Conservation (phyloP, 202 grass and related monocot genomes). For the Digitaria exilis region DNA sequence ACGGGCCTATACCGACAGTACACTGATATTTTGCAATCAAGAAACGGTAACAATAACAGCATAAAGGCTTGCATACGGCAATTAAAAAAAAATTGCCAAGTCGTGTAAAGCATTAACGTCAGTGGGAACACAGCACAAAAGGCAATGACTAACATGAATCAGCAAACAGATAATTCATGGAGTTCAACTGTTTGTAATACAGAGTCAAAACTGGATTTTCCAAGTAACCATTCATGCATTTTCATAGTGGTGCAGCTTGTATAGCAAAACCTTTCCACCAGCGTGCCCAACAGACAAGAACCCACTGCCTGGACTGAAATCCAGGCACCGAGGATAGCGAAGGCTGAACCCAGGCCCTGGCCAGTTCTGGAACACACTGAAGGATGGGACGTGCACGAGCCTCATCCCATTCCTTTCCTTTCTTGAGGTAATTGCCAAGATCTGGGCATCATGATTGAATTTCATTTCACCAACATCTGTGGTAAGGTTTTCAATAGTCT, state of each 20-base stretch:
- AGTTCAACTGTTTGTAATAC: neutral
- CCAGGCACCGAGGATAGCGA: conserved; percentile 60
- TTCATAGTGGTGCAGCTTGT: conserved; percentile 86
- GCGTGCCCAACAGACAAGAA: conserved; percentile 75
- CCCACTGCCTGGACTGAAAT: conserved; percentile 80
- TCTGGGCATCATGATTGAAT: conserved; percentile 74
- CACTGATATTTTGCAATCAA: too few relatives aligned
- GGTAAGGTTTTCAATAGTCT: conserved; percentile 67
- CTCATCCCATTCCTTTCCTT: conserved; percentile 70
- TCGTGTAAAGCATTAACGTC: neutral
- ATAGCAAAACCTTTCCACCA: conserved; percentile 66
- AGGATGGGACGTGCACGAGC: conserved; percentile 70
- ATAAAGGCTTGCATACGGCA: conserved; percentile 7
- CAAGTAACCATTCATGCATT: conserved; percentile 42
- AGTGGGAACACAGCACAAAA: neutral
- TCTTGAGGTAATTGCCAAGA: conserved; percentile 72
- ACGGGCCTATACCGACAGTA: too few relatives aligned
- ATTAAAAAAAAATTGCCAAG: neutral
- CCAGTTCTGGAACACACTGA: conserved; percentile 81
- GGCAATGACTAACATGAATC: neutral
- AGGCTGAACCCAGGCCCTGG: conserved; percentile 60
- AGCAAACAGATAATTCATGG: conserved; percentile 4
- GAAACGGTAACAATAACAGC: neutral
- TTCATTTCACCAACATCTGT: conserved; percentile 66
- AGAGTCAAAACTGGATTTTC: conserved; percentile 27